phyloP scores from a whole-genome alignment of 768 basidiomycete species.

The Phylloporus sp. region DNA sequence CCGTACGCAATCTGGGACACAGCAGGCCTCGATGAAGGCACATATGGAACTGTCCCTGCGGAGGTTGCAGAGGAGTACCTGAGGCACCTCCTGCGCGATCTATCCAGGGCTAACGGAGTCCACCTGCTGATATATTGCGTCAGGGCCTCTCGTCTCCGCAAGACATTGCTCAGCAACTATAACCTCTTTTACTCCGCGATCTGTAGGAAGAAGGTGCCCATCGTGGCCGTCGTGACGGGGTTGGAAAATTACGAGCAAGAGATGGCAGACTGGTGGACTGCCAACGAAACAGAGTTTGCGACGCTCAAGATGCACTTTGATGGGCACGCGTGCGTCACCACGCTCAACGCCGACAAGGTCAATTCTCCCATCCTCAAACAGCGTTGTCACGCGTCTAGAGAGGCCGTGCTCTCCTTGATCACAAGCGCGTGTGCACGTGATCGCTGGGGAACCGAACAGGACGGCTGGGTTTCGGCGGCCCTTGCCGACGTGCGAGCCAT shows the following conservation, averaged over 20 bases:
- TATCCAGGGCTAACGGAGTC: conserved; percentile 25
- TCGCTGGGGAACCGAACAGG: conserved; percentile 22
- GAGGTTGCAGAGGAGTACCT: conserved; percentile 27
- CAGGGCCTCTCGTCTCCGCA: conserved; percentile 29
- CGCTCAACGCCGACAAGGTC: conserved; percentile 28
- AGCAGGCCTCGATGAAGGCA: conserved; percentile 36
- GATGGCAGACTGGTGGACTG: conserved; percentile 32
- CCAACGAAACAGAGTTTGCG: conserved; percentile 28
- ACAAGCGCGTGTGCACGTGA: conserved; percentile 15
- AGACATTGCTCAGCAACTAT: conserved; percentile 30
- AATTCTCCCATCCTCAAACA: conserved; percentile 26
- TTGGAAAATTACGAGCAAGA: conserved; percentile 33
- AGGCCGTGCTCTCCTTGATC: conserved; percentile 20
- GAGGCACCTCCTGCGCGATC: conserved; percentile 22
- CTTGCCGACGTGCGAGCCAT: conserved; percentile 24
- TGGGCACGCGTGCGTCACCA: conserved; percentile 38
- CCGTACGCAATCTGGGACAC: conserved; percentile 35
- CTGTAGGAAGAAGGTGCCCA: conserved; percentile 33
- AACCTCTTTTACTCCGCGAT: conserved; percentile 35
- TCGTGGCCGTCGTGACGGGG: conserved; percentile 35
- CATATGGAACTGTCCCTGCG: conserved; percentile 26
- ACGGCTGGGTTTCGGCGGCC: conserved; percentile 17
- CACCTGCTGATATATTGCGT: conserved; percentile 32
- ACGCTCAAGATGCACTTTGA: conserved; percentile 30
- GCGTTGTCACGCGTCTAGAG: conserved; percentile 26